Percentiles rank a stretch among this genome's conserved stretches.
These are phyloP conservation scores for Ganoderma leucocontextum DNA, from an alignment of 1,284 basidiomycete genomes.

Conservation along the genomic window DNA sequence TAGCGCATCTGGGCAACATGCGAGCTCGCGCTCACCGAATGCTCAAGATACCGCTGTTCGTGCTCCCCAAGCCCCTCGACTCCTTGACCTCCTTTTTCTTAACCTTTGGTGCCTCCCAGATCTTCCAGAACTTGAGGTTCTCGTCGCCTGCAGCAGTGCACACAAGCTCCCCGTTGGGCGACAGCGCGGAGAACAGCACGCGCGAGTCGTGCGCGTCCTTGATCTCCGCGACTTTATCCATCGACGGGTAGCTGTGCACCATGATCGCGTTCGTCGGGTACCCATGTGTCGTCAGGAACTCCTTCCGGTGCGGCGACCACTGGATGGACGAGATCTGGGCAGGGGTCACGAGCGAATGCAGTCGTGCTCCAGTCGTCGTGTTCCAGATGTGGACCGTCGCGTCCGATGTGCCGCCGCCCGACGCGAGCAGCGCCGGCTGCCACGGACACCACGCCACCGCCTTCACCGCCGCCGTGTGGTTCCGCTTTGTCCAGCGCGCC, in stretches of 20 bases:
- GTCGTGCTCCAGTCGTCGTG: constrained; percentile 86
- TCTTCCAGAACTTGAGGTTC: constrained; percentile 92
- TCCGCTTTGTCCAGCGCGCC: constrained; percentile 92
- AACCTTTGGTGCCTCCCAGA: constrained; percentile 72
- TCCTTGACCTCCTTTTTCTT: constrained; percentile 59
- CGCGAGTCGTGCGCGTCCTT: constrained; percentile 91
- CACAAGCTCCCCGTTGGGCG: constrained; percentile 89
- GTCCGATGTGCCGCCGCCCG: constrained; percentile 95
- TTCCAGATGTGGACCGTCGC: constrained; percentile 96
- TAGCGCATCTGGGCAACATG: not conserved
- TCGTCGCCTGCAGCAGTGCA: constrained; percentile 93
- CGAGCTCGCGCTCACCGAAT: constrained; percentile 33
- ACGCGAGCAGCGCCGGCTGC: constrained; percentile 92
- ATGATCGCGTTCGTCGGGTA: constrained; percentile 72
- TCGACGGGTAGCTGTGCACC: constrained; percentile 57
- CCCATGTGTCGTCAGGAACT: constrained; percentile 93
- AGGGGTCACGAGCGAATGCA: constrained; percentile 85
- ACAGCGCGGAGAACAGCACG: constrained; percentile 86
- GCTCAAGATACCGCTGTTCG: constrained; percentile 39
- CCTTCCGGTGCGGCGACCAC: constrained; percentile 91
- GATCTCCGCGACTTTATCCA: constrained; percentile 87
- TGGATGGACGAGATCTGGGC: constrained; percentile 94
- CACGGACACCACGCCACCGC: constrained; percentile 98
- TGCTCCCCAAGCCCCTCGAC: constrained; percentile 40
- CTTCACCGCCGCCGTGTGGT: constrained; percentile 96